Evolutionary conservation across 768 basidiomycete genomes (phyloP), one percentile per base, ranked within the genome.

Genomic region (Leccinum fibrillosum): DNA sequence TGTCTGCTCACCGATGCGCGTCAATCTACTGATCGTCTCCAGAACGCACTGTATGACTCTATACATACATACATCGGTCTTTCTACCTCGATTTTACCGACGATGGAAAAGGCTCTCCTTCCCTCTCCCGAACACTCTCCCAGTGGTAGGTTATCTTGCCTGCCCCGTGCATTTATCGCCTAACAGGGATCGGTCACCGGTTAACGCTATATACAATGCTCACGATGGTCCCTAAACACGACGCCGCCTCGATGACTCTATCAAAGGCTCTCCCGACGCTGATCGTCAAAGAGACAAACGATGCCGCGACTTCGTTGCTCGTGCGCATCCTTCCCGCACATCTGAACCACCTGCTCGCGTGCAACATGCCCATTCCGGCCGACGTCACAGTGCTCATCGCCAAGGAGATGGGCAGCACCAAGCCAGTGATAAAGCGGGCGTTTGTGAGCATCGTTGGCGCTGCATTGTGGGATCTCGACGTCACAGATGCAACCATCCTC

Each of bases 191-290:
- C 2, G 96, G 96, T 56, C 94, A 98, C 69, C 86, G 95, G 17
- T 71, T 86, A 5, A 78, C 88, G 0, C 77, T 98, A 9, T 95
- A 92, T 73, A 80, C 83, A 1, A 92, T 98, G 86, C 78, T 94
- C 2, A 74, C 79, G 2, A 67, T 67, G 52, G 60, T 94, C 1
- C 72, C 76, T 0, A 78, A 86, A 3, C 82, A 82, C 5, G 63
- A 75, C 3, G 59, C 72, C 0, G 72, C 86, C 1, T 82, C 92
- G 0, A 65, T 80, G 47, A 71, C 74, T 1, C 67, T 78, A 5
- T 72, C 75, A 0, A 70, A 77, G 35, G 70, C 76, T 1, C 69
- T 82, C 11, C 72, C 79, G 2, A 65, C 75, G 0, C 68, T 85
- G 15, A 72, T 86, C 49, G 66, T 76, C 2, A 99, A 94, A 72